A percentile compares a stretch with the other conserved stretches of the same genome.
These are phyloP conservation scores for Debaryomyces tyrocola DNA, from an alignment of 805 yeast genomes.

Conservation along the genomic window DNA sequence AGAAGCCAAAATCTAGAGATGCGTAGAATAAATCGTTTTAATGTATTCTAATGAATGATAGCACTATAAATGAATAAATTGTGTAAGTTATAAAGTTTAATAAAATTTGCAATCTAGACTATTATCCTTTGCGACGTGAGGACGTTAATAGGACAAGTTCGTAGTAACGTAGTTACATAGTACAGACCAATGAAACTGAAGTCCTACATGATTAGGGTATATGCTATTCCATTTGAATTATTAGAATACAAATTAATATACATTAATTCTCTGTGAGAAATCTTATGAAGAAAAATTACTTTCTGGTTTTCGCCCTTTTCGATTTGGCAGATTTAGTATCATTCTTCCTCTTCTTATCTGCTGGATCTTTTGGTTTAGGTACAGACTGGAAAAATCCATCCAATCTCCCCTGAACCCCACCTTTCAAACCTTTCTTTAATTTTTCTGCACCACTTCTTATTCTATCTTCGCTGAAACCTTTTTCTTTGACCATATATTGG, in stretches of 20 bases:
- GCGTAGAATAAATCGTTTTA: background rate
- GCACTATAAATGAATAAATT: too few relatives aligned
- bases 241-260: background rate
- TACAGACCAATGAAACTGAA: too few relatives aligned
- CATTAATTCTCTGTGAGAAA: background rate
- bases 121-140: too few relatives aligned
- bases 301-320: slow-evolving; percentile 23
- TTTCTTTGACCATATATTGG: slow-evolving; percentile 78
- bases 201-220: too few relatives aligned
- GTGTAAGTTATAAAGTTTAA: too few relatives aligned
- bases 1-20: slow-evolving; percentile 42
- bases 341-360: slow-evolving; percentile 28
- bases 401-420: slow-evolving; percentile 86
- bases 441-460: slow-evolving; percentile 84
- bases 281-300: slow-evolving; percentile 4
- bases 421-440: slow-evolving; percentile 76
- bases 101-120: too few relatives aligned
- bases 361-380: slow-evolving; percentile 43
- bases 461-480: slow-evolving; percentile 92
- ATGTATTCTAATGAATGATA: too few relatives aligned
- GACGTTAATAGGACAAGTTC: too few relatives aligned
- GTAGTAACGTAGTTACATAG: too few relatives aligned
- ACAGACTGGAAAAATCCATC: slow-evolving; percentile 86
- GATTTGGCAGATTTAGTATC: slow-evolving; percentile 30
- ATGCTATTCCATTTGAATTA: too few relatives aligned